Base-by-base conservation (phyloP, 306 rosid genomes). In the Canavalia gladiata region DNA sequence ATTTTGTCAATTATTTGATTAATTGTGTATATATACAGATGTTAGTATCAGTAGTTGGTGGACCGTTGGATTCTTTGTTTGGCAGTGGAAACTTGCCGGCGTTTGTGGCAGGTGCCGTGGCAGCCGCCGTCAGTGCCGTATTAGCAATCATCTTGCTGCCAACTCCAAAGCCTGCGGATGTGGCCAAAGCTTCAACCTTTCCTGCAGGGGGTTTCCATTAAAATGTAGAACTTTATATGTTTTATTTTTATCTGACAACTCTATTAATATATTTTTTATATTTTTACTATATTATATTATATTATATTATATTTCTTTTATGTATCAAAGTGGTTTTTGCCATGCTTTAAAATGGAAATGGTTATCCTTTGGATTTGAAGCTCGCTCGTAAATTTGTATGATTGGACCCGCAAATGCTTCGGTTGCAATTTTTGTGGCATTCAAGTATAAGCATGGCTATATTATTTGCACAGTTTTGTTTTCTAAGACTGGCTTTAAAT, bases 61-160 rank as follows among this genome's bases (percentile, higher is more conserved):
- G 99, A 68, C 92, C 84, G 0, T 86, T 87, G 87, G 99, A 95
- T 72, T 81, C 68, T 0, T 29, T 80, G 31, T 93, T 95, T 39
- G 97, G 95, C 3, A 97, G 97, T 0, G 97, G 99, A 0, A 95
- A 95, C 83, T 77, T 93, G 67, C 97, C 99, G 0, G 97, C 97
- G 0, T 95, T 95, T 13, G 89, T 95, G 72, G 86, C 88, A 70
- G 99, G 90, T 0, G 93, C 89, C 0, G 49, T 93, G 18, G 85
- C 99, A 0, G 95, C 99, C 0, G 69, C 75, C 0, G 54, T 64
- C 1, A 93, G 99, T 29, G 90, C 88, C 1, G 43, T 89, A 4
- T 77, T 92, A 0, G 89, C 97, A 0, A 25, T 95, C 1, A 10
- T 84, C 1, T 2, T 93, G 81, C 81, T 93, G 8, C 97, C 97